Evolutionary conservation across 2,329 filamentous ascomycete genomes (phyloP), one percentile per base, ranked within the genome.

Genomic region (Trichoderma cornu-damae): DNA sequence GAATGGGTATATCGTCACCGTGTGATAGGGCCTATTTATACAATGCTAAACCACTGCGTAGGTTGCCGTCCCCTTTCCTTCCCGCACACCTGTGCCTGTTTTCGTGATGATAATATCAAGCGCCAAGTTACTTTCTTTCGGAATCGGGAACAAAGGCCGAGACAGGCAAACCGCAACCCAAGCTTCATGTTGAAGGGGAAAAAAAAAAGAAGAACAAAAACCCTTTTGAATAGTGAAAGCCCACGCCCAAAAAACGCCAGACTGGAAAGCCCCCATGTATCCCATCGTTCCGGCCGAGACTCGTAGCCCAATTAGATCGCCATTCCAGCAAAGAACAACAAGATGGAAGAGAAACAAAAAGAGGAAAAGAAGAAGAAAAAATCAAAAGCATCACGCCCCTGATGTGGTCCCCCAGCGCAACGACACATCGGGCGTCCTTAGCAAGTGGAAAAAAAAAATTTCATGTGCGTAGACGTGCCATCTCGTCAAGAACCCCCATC

Each of bases 361-460:
- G 7, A 12, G 6, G 12, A 3, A 6, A 32, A 18, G 12, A 3
- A 16, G 12, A 16, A 35, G n/a, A 18, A 24, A n/a, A 51, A 40
- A 22, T 22, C 14, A 44, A 52, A 28, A 22, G n/a, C n/a, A n/a
- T n/a, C n/a, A 1, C 14, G 40, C 34, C 16, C 51, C 22, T 7
- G n/a, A 12, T 56, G 40, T 59, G 60, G 59, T 30, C 4, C 8
- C 61, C 63, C 61, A 64, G 63, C 61, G 62, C 60, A 61, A 60
- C 14, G 49, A 60, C 14, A 42, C 40, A 44, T 35, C 34, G 49
- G 26, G 35, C 26, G 38, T 58, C 38, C 51, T 26, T 37, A 34
- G 61, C 66, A 63, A 64, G 63, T 62, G 65, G 64, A 62, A 65
- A 58, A 63, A 68, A 67, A 65, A 58, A 63, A 68, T 67, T 30